A percentile compares a stretch with the other conserved stretches of the same genome.
Conservation (phyloP, 352 stramenopile genomes). For the Pythium coloratum region DNA sequence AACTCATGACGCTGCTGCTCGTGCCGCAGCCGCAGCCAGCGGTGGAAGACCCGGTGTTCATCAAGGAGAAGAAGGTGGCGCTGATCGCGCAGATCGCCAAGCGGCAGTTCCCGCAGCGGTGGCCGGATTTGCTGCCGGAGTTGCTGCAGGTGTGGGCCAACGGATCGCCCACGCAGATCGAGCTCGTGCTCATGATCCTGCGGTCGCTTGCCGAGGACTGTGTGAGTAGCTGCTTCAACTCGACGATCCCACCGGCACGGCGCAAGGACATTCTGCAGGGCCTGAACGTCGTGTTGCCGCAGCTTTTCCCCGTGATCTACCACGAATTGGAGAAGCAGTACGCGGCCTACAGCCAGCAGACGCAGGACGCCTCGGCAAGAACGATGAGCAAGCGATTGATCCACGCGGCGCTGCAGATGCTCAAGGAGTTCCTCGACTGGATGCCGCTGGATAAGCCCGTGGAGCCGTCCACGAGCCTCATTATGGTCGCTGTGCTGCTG, state of each 20-base stretch:
- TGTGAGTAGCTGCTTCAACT: conserved; percentile 79
- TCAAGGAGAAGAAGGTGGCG: conserved; percentile 79
- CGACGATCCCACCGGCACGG: conserved; percentile 64
- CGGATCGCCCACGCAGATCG: conserved; percentile 45
- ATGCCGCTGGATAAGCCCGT: conserved; percentile 68
- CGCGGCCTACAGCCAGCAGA: conserved; percentile 37
- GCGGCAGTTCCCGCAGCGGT: conserved; percentile 82
- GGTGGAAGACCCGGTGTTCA: conserved; percentile 57
- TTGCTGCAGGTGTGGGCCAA: conserved; percentile 62
- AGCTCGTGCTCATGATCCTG: conserved; percentile 72
- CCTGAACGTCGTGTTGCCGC: conserved; percentile 65
- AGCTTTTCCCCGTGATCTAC: conserved; percentile 73
- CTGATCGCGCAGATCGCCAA: conserved; percentile 75
- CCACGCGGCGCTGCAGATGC: conserved; percentile 61
- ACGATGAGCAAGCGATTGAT: conserved; percentile 54
- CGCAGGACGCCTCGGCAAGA: conserved; percentile 19
- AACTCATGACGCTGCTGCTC: conserved; percentile 64
- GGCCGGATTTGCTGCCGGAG: conserved; percentile 64
- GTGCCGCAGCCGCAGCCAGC: conserved; percentile 1
- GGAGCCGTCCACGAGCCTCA: conserved; percentile 55
- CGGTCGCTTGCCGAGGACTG: conserved; percentile 79
- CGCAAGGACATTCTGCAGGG: conserved; percentile 82
- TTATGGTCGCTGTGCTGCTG: conserved; percentile 59
- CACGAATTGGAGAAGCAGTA: conserved; percentile 77
- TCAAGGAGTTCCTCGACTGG: conserved; percentile 85